Conservation (phyloP, 768 basidiomycete genomes). For the Hygrocybe coccinea region DNA sequence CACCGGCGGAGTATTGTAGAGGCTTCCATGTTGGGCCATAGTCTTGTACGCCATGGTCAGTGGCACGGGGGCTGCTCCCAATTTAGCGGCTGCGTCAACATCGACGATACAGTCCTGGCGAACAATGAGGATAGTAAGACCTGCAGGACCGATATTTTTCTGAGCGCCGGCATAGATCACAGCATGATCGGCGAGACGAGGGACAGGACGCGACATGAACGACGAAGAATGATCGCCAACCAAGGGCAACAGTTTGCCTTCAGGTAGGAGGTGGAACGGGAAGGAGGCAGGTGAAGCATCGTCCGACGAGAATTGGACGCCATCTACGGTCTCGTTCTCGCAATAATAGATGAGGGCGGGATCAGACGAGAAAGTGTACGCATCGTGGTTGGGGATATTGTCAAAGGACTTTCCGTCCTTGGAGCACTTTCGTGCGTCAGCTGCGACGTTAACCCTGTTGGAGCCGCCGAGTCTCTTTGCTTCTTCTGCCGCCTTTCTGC, state of each 20-base stretch:
- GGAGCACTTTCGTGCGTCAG: conserved; percentile 60
- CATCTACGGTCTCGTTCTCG: conserved; percentile 98
- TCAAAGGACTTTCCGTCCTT: conserved; percentile 69
- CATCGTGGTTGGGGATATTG: conserved; percentile 67
- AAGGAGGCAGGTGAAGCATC: conserved; percentile 57
- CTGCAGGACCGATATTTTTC: conserved; percentile 96
- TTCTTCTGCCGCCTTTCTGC: conserved; percentile 79
- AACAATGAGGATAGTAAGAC: conserved; percentile 88
- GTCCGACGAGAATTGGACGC: conserved; percentile 76
- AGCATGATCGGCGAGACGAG: conserved; percentile 81
- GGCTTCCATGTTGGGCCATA: conserved; percentile 64
- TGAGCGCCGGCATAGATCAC: conserved; percentile 96
- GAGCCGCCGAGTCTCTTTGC: conserved; percentile 63
- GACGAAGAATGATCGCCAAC: conserved; percentile 95
- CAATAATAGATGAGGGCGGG: conserved; percentile 96
- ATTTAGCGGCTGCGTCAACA: conserved; percentile 68
- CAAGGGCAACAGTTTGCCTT: conserved; percentile 62
- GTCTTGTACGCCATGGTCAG: conserved; percentile 78
- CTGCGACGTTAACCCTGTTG: conserved; percentile 57
- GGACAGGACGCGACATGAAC: conserved; percentile 94
- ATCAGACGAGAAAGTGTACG: conserved; percentile 72
- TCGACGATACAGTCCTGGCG: conserved; percentile 92
- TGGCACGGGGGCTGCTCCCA: conserved; percentile 75
- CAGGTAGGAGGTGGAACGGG: conserved; percentile 72
- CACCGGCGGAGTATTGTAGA: conserved; percentile 93